Conservation (phyloP, 2,329 filamentous ascomycete species). For the Penicillium nordicum region DNA sequence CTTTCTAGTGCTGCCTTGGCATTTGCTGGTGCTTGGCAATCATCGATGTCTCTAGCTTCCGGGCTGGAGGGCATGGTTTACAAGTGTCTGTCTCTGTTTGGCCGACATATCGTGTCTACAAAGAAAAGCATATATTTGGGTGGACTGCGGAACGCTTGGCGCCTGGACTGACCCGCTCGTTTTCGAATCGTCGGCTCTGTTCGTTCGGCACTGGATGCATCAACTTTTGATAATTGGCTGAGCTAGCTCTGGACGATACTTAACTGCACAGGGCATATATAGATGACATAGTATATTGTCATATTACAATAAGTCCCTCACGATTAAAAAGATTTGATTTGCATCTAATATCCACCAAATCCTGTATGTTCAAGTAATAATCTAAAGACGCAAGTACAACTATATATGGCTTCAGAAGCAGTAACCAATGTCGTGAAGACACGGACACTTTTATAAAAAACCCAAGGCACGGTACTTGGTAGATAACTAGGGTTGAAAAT, state of each 20-base stretch:
- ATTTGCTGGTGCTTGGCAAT: conserved; percentile 8
- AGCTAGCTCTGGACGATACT: neutral
- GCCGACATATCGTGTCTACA: conserved; percentile 10
- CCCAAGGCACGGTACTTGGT: neutral
- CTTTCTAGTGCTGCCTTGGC: conserved; percentile 3
- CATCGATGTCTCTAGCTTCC: neutral
- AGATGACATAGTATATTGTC: neutral
- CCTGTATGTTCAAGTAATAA: neutral
- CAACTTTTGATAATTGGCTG: neutral
- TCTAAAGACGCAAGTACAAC: neutral
- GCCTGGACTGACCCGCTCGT: neutral
- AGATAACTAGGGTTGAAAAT: neutral
- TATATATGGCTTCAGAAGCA: neutral
- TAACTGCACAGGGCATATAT: neutral
- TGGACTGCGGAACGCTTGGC: neutral
- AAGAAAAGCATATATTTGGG: conserved; percentile 5
- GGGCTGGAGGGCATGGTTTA: conserved; percentile 2
- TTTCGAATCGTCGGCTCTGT: neutral
- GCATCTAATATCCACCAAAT: neutral
- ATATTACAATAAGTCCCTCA: neutral
- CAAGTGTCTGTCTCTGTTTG: conserved; percentile 11
- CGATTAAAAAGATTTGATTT: neutral
- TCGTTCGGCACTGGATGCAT: neutral
- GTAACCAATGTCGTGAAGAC: neutral
- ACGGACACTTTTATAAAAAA: no score